Percentiles rank a stretch among this genome's conserved stretches.
phyloP scores from a whole-genome alignment of 345 rosid genomes.

The Linum usitatissimum region DNA sequence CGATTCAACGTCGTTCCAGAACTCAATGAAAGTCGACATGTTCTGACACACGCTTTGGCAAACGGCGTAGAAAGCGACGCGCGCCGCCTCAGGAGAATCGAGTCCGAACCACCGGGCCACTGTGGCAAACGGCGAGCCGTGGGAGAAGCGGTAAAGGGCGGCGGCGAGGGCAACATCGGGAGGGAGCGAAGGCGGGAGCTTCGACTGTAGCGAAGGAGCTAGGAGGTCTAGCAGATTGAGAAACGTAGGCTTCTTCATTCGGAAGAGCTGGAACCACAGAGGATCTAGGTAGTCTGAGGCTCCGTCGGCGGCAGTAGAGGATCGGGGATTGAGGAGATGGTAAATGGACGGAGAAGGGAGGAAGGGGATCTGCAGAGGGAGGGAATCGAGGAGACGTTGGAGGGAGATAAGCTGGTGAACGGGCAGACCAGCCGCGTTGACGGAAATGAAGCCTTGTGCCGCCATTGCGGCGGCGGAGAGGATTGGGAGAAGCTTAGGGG shows the following conservation, averaged over 20 bases:
- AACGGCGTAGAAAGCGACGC: conserved; percentile 50
- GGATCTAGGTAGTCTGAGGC: conserved; percentile 28
- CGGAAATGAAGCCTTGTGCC: conserved; percentile 35
- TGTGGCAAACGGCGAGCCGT: conserved; percentile 45
- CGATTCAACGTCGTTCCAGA: conserved; percentile 25
- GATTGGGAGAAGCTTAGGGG: conserved; percentile 23
- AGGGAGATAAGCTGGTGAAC: conserved; percentile 33
- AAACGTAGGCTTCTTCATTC: conserved; percentile 47
- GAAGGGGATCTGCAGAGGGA: conserved; percentile 19
- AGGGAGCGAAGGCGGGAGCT: conserved; percentile 27
- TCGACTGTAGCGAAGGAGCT: conserved; percentile 28
- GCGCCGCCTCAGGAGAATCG: conserved; percentile 36
- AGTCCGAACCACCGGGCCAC: conserved; percentile 36
- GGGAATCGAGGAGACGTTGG: conserved; percentile 30
- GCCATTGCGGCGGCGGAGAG: conserved; percentile 38
- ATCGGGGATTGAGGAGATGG: neutral
- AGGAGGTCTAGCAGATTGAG: conserved; percentile 34
- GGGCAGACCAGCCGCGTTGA: conserved; percentile 35
- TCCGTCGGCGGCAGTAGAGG: conserved; percentile 30
- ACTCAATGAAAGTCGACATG: conserved; percentile 30
- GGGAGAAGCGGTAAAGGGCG: conserved; percentile 65
- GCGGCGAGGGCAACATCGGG: conserved; percentile 47
- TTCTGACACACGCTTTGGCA: conserved; percentile 44
- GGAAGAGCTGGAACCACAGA: conserved; percentile 50
- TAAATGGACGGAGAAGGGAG: conserved; percentile 13